Evolutionary conservation across 768 basidiomycete genomes (phyloP).

Genomic region (Naganishia antarctica): DNA sequence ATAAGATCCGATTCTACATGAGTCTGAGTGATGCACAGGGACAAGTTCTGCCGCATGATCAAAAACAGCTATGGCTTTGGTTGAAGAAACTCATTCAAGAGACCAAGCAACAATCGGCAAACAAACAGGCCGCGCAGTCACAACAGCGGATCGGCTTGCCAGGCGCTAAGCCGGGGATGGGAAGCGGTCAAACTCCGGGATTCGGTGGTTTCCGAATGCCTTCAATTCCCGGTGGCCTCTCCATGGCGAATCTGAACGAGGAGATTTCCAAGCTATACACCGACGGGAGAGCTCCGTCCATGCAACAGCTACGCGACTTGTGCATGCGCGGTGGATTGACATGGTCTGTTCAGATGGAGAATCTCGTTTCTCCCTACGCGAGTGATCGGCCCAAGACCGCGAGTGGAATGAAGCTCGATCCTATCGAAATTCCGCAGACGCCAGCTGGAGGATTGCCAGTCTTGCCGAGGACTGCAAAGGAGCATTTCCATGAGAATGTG

Average conservation of each 20-base stretch:
- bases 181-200: neutral
- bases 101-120: constrained; percentile 16
- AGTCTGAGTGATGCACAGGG: constrained; percentile 18
- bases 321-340: constrained; percentile 13
- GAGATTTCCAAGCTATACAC: constrained; percentile 16
- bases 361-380: constrained; percentile 1
- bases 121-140: constrained; percentile 1
- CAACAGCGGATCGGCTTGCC: neutral
- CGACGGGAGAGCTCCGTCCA: constrained; percentile 13
- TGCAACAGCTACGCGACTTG: constrained; percentile 3
- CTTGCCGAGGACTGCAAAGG: neutral
- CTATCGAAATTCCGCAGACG: constrained; percentile 8
- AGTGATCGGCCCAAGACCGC: constrained; percentile 11
- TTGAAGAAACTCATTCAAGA: constrained; percentile 15
- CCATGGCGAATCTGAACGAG: constrained; percentile 19
- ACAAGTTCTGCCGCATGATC: constrained; percentile 10
- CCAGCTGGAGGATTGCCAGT: neutral
- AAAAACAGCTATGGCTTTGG: constrained; percentile 21
- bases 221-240: neutral
- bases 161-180: neutral
- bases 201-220: constrained; percentile 12
- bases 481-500: constrained; percentile 19
- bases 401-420: constrained; percentile 13
- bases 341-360: constrained; percentile 17
- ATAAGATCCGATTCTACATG: constrained; percentile 20